Conservation (phyloP, 345 rosid genomes). For the Streptanthus diversifolius region DNA sequence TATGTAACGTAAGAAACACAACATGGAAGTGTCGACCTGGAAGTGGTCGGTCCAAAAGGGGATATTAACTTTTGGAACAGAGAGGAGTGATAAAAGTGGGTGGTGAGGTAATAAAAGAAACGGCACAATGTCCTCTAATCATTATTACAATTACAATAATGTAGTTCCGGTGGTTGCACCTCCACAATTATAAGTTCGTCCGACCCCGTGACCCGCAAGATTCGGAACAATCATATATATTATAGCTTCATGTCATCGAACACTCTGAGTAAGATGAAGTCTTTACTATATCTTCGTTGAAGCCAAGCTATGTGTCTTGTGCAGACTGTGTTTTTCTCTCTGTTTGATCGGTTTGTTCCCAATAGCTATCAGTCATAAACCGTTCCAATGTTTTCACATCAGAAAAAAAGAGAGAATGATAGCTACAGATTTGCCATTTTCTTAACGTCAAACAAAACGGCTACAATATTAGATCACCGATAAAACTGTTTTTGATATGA, state of each 20-base stretch:
- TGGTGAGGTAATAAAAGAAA: conserved; percentile 21
- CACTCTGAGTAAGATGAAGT: background rate
- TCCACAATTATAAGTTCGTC: conserved; percentile 16
- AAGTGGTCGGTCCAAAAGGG: conserved; percentile 12
- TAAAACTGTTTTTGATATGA: background rate
- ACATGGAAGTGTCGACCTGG: too few species aligned
- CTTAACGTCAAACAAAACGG: conserved; percentile 5
- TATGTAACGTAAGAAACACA: background rate
- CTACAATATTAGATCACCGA: background rate
- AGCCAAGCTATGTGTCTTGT: background rate
- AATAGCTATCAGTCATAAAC: background rate
- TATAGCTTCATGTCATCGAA: background rate
- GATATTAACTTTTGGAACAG: conserved; percentile 6
- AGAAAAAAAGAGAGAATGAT: background rate
- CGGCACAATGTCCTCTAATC: conserved; percentile 11
- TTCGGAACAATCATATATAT: conserved; percentile 4
- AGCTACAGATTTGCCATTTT: background rate
- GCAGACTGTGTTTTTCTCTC: background rate
- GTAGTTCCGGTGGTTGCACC: conserved; percentile 20
- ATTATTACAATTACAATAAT: conserved; percentile 11
- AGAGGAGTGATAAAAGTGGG: conserved; percentile 10
- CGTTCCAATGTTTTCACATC: background rate
- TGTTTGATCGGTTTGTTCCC: background rate
- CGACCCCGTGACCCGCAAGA: conserved; percentile 15
- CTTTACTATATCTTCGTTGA: background rate